Percentiles rank a stretch among this genome's conserved stretches.
These are phyloP conservation scores for Termitomyces titanicus DNA, from an alignment of 768 basidiomycete species.

Conservation along the genomic window DNA sequence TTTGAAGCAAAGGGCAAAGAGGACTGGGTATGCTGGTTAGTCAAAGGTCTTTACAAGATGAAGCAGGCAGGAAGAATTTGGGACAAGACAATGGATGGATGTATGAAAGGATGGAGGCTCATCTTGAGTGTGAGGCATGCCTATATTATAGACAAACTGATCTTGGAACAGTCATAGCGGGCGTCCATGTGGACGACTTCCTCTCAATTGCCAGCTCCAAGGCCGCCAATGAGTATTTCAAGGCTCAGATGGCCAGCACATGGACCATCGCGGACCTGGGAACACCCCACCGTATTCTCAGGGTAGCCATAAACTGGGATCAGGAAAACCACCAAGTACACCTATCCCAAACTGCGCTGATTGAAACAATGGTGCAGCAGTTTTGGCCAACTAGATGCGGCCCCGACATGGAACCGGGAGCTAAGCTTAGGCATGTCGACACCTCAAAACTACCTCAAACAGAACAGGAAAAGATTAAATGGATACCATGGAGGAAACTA, in stretches of 20 bases:
- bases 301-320: slow-evolving; percentile 32
- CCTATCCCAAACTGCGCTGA: slow-evolving; percentile 14
- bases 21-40: slow-evolving; percentile 13
- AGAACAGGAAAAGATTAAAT: background rate
- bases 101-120: slow-evolving; percentile 23
- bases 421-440: slow-evolving; percentile 5
- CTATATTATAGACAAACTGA: slow-evolving; percentile 19
- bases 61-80: slow-evolving; percentile 12
- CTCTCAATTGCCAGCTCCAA: slow-evolving; percentile 15
- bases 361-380: slow-evolving; percentile 14
- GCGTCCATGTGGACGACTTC: slow-evolving; percentile 30
- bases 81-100: slow-evolving; percentile 25
- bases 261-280: slow-evolving; percentile 34
- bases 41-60: background rate
- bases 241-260: slow-evolving; percentile 17
- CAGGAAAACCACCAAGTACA: slow-evolving; percentile 9
- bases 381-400: slow-evolving; percentile 14
- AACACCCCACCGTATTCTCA: slow-evolving; percentile 25
- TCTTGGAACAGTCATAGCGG: slow-evolving; percentile 16
- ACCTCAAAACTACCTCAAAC: background rate
- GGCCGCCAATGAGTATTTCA: slow-evolving; percentile 17
- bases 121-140: slow-evolving; percentile 23
- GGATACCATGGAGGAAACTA: slow-evolving; percentile 1
- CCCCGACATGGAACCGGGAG: slow-evolving; percentile 15
- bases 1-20: slow-evolving; percentile 11